Conservation (phyloP, 2,329 filamentous ascomycete species). For the Talaromyces sp. region DNA sequence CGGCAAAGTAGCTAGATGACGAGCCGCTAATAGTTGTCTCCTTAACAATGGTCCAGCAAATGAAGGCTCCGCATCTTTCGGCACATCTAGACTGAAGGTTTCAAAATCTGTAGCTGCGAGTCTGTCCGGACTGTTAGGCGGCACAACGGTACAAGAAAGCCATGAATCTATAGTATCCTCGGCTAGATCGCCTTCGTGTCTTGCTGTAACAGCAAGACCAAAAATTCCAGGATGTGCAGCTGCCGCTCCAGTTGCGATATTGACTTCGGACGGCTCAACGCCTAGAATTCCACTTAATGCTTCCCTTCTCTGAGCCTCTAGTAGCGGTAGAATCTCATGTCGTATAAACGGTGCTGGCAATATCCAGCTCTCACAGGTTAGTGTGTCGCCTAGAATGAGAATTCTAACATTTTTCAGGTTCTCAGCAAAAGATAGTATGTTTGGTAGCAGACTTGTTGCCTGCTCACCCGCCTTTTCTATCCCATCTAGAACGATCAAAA, state of each 20-base stretch:
- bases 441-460: not conserved
- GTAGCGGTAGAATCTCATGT: not conserved
- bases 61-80: not conserved
- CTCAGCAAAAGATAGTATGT: not conserved
- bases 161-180: not conserved
- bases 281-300: not conserved
- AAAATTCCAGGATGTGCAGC: not conserved
- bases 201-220: not conserved
- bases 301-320: not conserved
- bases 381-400: not conserved
- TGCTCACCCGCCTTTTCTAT: not conserved
- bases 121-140: not conserved
- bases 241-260: not conserved
- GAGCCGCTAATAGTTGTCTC: not conserved
- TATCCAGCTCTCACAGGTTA: not conserved
- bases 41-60: not conserved
- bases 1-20: not conserved
- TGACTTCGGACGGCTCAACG: not conserved
- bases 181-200: not conserved
- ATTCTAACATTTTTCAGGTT: not conserved
- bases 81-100: not conserved
- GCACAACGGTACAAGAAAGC: not conserved
- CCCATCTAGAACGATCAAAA: not conserved
- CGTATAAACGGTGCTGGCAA: not conserved
- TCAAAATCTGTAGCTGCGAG: not conserved